A percentile compares a stretch with the other conserved stretches of the same genome.
These are phyloP conservation scores for Xylaria sp. DNA, from an alignment of 2,329 filamentous ascomycete genomes.

Conservation along the genomic window DNA sequence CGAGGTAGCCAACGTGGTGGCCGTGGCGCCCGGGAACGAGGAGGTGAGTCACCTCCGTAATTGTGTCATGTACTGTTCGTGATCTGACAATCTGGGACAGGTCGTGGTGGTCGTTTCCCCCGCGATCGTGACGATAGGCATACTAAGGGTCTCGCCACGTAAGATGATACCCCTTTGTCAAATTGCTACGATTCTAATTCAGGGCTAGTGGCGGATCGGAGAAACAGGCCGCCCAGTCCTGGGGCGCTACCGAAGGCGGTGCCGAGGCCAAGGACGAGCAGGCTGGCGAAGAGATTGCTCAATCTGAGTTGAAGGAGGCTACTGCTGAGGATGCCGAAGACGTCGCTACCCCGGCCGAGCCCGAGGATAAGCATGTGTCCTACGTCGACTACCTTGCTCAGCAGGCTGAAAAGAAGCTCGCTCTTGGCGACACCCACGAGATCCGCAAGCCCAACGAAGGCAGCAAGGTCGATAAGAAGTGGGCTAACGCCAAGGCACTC, in stretches of 20 bases:
- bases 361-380: slow-evolving; percentile 88
- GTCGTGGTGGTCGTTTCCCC: slow-evolving; percentile 63
- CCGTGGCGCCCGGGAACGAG: slow-evolving; percentile 70
- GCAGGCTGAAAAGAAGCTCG: slow-evolving; percentile 77
- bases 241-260: slow-evolving; percentile 84
- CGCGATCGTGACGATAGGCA: slow-evolving; percentile 68
- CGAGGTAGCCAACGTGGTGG: slow-evolving; percentile 68
- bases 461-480: slow-evolving; percentile 88
- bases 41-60: slow-evolving; percentile 56
- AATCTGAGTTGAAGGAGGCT: slow-evolving; percentile 81
- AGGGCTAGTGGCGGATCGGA: slow-evolving; percentile 71
- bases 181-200: slow-evolving; percentile 17
- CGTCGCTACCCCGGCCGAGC: slow-evolving; percentile 63
- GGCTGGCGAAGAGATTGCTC: slow-evolving; percentile 88
- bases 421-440: slow-evolving; percentile 71
- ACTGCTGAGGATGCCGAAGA: slow-evolving; percentile 58
- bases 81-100: slow-evolving; percentile 49
- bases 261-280: slow-evolving; percentile 92
- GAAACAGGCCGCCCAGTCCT: slow-evolving; percentile 89
- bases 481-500: slow-evolving; percentile 82
- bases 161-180: slow-evolving; percentile 45
- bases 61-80: neutral
- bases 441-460: slow-evolving; percentile 95
- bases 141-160: slow-evolving; percentile 60
- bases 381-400: slow-evolving; percentile 87